These are phyloP conservation scores for Talaromyces atroroseus DNA, from an alignment of 2,329 filamentous ascomycete genomes.

Conservation along the genomic window DNA sequence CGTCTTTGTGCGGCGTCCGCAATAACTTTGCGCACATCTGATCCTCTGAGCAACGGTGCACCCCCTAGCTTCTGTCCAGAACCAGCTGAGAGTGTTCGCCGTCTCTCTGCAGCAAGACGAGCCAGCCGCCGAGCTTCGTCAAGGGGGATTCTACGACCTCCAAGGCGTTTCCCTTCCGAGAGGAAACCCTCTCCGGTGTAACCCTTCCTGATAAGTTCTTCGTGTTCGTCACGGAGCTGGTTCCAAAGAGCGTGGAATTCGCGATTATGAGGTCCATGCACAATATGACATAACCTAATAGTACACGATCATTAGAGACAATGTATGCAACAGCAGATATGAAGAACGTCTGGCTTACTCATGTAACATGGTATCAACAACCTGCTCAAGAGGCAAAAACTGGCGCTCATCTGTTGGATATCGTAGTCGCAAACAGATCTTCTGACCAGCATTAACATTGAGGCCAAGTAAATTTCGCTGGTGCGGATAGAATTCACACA, in stretches of 20 bases:
- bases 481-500: slow-evolving; percentile 80
- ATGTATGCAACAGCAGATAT: background rate
- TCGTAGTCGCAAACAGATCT: slow-evolving; percentile 77
- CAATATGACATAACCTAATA: slow-evolving; percentile 67
- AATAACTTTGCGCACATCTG: slow-evolving; percentile 68
- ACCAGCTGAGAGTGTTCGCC: slow-evolving; percentile 52
- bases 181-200: slow-evolving; percentile 90
- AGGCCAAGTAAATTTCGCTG: slow-evolving; percentile 71
- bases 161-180: slow-evolving; percentile 66
- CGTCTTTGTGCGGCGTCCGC: slow-evolving; percentile 65
- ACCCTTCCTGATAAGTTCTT: slow-evolving; percentile 69
- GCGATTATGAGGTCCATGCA: slow-evolving; percentile 74
- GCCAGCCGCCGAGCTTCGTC: slow-evolving; percentile 71
- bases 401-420: slow-evolving; percentile 67
- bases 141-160: slow-evolving; percentile 59
- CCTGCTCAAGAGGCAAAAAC: slow-evolving; percentile 73
- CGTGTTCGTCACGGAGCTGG: slow-evolving; percentile 78
- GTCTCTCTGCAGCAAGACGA: slow-evolving; percentile 67
- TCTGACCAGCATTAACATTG: slow-evolving; percentile 70
- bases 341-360: slow-evolving; percentile 47
- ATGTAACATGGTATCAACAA: slow-evolving; percentile 89
- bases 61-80: slow-evolving; percentile 72
- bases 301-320: slow-evolving; percentile 12
- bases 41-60: slow-evolving; percentile 48
- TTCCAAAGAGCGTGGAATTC: slow-evolving; percentile 85